Evolutionary conservation across 495 filamentous ascomycete genomes (phyloP).

Genomic region (Trichoderma virens): DNA sequence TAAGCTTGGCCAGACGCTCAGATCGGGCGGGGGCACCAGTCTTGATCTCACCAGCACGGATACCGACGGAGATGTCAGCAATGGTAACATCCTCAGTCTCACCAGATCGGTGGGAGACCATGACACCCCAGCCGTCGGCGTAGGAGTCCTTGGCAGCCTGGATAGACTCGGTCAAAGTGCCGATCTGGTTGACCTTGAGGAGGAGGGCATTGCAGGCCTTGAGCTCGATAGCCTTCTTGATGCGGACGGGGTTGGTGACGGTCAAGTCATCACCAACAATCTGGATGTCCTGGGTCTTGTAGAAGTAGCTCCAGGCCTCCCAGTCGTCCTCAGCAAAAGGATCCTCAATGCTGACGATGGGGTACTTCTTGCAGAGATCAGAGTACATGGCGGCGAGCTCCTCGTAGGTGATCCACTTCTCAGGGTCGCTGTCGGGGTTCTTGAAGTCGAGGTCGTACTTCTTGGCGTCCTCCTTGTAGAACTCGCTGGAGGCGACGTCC

Average conservation of each 20-base stretch:
- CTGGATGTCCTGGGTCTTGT: slow-evolving; percentile 97
- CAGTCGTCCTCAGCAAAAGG: slow-evolving; percentile 67
- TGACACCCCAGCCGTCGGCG: slow-evolving; percentile 95
- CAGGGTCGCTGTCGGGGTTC: slow-evolving; percentile 87
- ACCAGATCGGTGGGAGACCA: slow-evolving; percentile 98
- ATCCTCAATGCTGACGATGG: slow-evolving; percentile 78
- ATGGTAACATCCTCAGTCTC: slow-evolving; percentile 99
- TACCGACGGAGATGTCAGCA: slow-evolving; percentile 92
- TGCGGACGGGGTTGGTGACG: slow-evolving; percentile 96
- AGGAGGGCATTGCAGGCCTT: slow-evolving; percentile 97
- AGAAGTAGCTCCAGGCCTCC: slow-evolving; percentile 99
- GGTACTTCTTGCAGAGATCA: slow-evolving; percentile 84
- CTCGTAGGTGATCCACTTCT: slow-evolving; percentile 99
- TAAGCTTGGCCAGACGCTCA: slow-evolving; percentile 98
- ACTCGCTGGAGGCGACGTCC: slow-evolving; percentile 98
- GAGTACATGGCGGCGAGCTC: slow-evolving; percentile 92
- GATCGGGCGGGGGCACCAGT: slow-evolving; percentile 93
- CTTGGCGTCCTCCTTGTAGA: slow-evolving; percentile 96
- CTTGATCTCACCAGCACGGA: slow-evolving; percentile 97
- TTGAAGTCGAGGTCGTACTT: slow-evolving; percentile 99
- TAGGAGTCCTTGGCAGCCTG: slow-evolving; percentile 99
- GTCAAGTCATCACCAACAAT: slow-evolving; percentile 90
- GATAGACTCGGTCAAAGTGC: slow-evolving; percentile 96
- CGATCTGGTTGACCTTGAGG: slow-evolving; percentile 99
- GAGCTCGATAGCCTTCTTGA: slow-evolving; percentile 98